Conservation (phyloP, 2,329 filamentous ascomycete genomes). For the Colletotrichum horii region DNA sequence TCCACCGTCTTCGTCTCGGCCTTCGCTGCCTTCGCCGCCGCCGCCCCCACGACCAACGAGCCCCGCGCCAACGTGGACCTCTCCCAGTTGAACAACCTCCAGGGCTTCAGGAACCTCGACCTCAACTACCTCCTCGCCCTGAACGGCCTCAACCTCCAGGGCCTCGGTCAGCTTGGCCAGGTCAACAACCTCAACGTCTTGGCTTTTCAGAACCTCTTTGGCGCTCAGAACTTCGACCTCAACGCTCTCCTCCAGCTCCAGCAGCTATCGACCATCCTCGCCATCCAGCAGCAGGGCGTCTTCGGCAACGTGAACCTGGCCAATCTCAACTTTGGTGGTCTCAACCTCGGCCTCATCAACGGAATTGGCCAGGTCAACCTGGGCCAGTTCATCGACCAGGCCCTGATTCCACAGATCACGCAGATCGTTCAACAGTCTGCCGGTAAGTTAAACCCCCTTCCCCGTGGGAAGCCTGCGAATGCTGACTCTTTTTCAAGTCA, state of each 20-base stretch:
- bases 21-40: conserved; percentile 48
- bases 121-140: conserved; percentile 51
- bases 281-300: conserved; percentile 34
- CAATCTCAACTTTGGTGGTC: conserved; percentile 27
- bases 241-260: conserved; percentile 44
- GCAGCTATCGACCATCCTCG: conserved; percentile 43
- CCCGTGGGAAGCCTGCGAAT: too few species aligned
- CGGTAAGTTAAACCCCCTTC: neutral
- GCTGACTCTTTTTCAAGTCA: neutral
- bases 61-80: conserved; percentile 43
- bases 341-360: conserved; percentile 35
- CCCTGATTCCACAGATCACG: conserved; percentile 31
- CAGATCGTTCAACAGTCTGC: conserved; percentile 28
- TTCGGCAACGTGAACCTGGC: conserved; percentile 34
- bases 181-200: conserved; percentile 44
- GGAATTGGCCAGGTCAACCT: conserved; percentile 31
- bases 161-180: conserved; percentile 41
- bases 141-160: conserved; percentile 50
- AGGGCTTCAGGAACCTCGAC: conserved; percentile 43
- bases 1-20: conserved; percentile 48
- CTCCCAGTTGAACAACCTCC: conserved; percentile 43
- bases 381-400: conserved; percentile 32
- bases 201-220: conserved; percentile 46
- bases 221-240: conserved; percentile 44
- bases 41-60: conserved; percentile 45